Evolutionary conservation across 768 basidiomycete species (phyloP), one percentile per base, ranked within the genome.

Genomic region (Psilocybe cubensis): DNA sequence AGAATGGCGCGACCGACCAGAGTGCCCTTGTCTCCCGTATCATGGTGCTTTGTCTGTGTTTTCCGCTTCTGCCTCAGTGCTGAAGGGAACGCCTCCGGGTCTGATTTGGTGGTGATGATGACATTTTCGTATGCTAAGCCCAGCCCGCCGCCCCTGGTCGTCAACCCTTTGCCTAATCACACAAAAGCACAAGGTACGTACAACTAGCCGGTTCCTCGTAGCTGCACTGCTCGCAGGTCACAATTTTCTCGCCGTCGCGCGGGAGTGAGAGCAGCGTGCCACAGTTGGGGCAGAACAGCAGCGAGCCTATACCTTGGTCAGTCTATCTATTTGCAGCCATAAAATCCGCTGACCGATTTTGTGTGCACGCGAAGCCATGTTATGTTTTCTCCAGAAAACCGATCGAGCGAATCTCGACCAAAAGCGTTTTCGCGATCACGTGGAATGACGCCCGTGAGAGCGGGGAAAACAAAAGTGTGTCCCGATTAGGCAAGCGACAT

Each of bases 71-170:
- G 92, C 66, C 89, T 78, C 58, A 98, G 73, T 0, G 88, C 83
- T 24, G 93, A 95, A 0, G 97, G 96, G 71, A 98, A 98, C 3
- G 97, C 96, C 54, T 95, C 92, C 0, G 94, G 91, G 61, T 94
- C 91, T 7, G 96, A 97, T 23, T 85, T 87, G 0, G 97, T 98
- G 51, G 87, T 86, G 47, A 96, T 94, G 61, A 91, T 85, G 25
- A 88, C 89, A 72, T 94, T 91, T 64, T 98, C 95, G 70, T 96
- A 98, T 3, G 94, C 95, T 97, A 63, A 46, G 10, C 20, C 44
- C 27, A 43, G 18, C 24, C 40, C 52, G 20, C 48, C n/a, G n/a
- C n/a, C n/a, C 4, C 43, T 46, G 25, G n/a, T 10, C 25, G 35
- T 54, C 46, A 55, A 56, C 18, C 28, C 11, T 38, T 49, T 56